Evolutionary conservation across 2,329 filamentous ascomycete species (phyloP), one percentile per base, ranked within the genome.

Genomic region (Calcarisporium arbuscula): DNA sequence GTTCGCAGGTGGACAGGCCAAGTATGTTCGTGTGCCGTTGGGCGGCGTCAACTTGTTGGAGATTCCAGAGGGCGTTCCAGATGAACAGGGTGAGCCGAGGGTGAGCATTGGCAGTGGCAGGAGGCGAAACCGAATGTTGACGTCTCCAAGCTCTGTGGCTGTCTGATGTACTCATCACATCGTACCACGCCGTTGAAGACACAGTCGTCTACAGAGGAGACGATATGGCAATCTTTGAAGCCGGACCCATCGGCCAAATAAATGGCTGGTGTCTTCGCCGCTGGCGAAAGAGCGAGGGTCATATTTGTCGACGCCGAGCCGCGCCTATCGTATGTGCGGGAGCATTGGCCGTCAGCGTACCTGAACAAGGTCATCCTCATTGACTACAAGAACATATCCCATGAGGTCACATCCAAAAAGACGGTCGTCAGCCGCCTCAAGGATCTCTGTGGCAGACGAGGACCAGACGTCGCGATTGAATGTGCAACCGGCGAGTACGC

Each of bases 201-300:
- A 94, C 86, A 0, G 82, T 77, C 3, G 82, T 94, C n/a, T 79
- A 85, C 43, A 67, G 80, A 21, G 77, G 74, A 9, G 85, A 94
- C 48, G 67, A 79, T 2, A 85, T 94, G 2, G 86, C 84, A 19
- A 78, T 94, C 40, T 94, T 85, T 42, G 87, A 86, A 14, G 85
- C 80, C 0, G 86, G 87, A 0, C 87, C 86, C 1, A 84, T 94
- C 35, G 87, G 87, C 0, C 84, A n/a, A n/a, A n/a, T n/a, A 92
- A 52, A 92, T 94, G 82, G 74, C 71, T 3, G 83, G 81, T 2
- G 67, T 85, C 34, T 92, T 89, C 62, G 76, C 80, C 1, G 66
- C 85, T 37, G 61, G 76, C n/a, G 77, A 87, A 36, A 84, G 85
- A 6, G 87, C 86, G 0, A 73, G 83, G 41, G 72, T 94, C 42